A percentile compares a stretch with the other conserved stretches of the same genome.
phyloP scores from a whole-genome alignment of 2,329 filamentous ascomycete species.

The Fusarium tjaetaba region DNA sequence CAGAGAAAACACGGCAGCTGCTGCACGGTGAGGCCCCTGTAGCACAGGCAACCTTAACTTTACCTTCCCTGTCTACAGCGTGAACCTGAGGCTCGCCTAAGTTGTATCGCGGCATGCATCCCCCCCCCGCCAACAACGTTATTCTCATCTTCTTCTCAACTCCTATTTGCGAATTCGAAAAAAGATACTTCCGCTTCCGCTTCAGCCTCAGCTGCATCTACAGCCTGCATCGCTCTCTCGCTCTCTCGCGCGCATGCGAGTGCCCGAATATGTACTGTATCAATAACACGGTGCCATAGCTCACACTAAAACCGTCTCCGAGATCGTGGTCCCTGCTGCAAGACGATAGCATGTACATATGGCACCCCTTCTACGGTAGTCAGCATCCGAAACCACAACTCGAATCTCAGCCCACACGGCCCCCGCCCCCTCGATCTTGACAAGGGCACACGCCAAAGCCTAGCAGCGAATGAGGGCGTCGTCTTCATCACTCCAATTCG shows the following conservation, averaged over 20 bases:
- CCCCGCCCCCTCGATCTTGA: constrained; percentile 39
- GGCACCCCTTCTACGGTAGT: constrained; percentile 33
- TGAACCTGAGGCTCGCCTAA: constrained; percentile 37
- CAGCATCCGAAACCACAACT: constrained; percentile 41
- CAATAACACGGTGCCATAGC: constrained; percentile 9
- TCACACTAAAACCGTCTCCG: constrained; percentile 8
- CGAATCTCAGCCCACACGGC: constrained; percentile 44
- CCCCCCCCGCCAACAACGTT: constrained; percentile 21
- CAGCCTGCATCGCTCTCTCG: neutral
- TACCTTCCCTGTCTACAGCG: constrained; percentile 12
- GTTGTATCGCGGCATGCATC: constrained; percentile 26
- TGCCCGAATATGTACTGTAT: neutral
- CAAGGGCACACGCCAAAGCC: constrained; percentile 29
- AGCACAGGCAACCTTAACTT: constrained; percentile 24
- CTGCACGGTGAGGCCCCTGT: constrained; percentile 22
- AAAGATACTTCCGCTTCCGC: constrained; percentile 16
- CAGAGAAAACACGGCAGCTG: neutral
- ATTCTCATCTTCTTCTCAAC: constrained; percentile 14
- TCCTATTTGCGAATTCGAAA: constrained; percentile 29
- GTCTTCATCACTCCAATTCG: constrained; percentile 12
- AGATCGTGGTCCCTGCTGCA: constrained; percentile 23
- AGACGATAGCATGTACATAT: neutral
- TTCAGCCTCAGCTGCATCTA: constrained; percentile 8
- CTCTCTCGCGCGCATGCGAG: neutral
- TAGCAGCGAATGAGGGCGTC: constrained; percentile 24